A percentile compares a stretch with the other conserved stretches of the same genome.
These are phyloP conservation scores for Rauvolfia tetraphylla DNA, from an alignment of 257 asterid species.

Conservation along the genomic window DNA sequence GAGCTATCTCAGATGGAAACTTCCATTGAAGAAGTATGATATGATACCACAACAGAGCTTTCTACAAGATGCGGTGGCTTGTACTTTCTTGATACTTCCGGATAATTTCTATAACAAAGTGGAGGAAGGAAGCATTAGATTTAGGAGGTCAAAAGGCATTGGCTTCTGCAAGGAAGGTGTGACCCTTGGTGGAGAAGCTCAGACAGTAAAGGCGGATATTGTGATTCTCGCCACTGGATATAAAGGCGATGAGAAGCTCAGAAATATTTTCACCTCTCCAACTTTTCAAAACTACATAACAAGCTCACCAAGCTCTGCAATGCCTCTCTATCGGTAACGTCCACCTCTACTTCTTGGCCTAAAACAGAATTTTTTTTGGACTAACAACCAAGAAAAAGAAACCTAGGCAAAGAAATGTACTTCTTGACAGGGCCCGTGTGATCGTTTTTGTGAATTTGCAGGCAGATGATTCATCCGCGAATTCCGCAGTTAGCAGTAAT, in stretches of 20 bases:
- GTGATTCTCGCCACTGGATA: constrained; percentile 61
- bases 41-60: constrained; percentile 56
- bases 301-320: constrained; percentile 29
- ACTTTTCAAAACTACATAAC: constrained; percentile 28
- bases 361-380: not conserved
- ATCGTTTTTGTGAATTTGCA: constrained; percentile 11
- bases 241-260: constrained; percentile 55
- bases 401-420: not conserved
- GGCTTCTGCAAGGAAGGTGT: constrained; percentile 44
- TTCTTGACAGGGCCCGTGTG: not conserved
- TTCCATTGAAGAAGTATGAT: constrained; percentile 45
- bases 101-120: constrained; percentile 45
- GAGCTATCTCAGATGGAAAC: constrained; percentile 42
- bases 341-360: no score
- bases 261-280: constrained; percentile 39
- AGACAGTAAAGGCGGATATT: constrained; percentile 38
- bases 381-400: no score
- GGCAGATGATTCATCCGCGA: constrained; percentile 67
- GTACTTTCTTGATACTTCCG: constrained; percentile 33
- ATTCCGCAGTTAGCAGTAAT: constrained; percentile 64
- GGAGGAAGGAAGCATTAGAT: constrained; percentile 51
- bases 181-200: constrained; percentile 32
- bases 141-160: constrained; percentile 29
- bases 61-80: constrained; percentile 32
- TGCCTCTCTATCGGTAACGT: constrained; percentile 51